These are phyloP conservation scores for Zygosaccharomyces bisporus DNA, from an alignment of 805 yeast genomes.

Conservation along the genomic window DNA sequence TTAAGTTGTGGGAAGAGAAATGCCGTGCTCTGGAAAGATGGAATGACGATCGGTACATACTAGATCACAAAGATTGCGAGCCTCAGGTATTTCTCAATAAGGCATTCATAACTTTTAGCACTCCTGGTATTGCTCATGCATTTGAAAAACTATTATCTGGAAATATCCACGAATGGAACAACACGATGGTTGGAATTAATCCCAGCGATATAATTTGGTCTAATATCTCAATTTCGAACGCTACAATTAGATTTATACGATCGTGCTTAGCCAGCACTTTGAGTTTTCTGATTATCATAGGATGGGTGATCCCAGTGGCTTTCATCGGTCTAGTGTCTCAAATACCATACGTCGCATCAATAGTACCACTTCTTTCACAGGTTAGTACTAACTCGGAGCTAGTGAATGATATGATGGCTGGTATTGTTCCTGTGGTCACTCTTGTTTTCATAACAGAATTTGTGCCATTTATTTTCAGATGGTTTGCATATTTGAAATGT, in stretches of 20 bases:
- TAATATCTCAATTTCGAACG: slow-evolving; percentile 45
- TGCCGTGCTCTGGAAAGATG: slow-evolving; percentile 9
- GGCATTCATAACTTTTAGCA: slow-evolving; percentile 60
- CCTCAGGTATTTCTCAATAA: slow-evolving; percentile 33
- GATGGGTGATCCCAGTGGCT: slow-evolving; percentile 84
- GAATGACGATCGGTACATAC: slow-evolving; percentile 6
- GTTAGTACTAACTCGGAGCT: slow-evolving; percentile 51
- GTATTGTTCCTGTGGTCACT: slow-evolving; percentile 63
- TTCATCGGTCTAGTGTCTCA: slow-evolving; percentile 74
- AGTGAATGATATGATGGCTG: slow-evolving; percentile 51
- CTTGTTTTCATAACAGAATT: slow-evolving; percentile 59
- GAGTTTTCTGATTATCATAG: slow-evolving; percentile 48
- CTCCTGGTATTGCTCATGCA: slow-evolving; percentile 54
- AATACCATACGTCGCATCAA: slow-evolving; percentile 56
- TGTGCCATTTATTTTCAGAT: slow-evolving; percentile 56
- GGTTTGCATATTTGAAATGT: slow-evolving; percentile 53
- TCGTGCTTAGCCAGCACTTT: slow-evolving; percentile 43
- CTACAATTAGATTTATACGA: slow-evolving; percentile 39
- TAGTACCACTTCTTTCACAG: slow-evolving; percentile 60
- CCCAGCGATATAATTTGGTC: slow-evolving; percentile 72
- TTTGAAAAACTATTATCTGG: slow-evolving; percentile 56
- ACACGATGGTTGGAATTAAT: slow-evolving; percentile 49
- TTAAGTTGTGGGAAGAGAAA: slow-evolving; percentile 8
- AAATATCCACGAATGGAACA: slow-evolving; percentile 42
- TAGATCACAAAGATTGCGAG: slow-evolving; percentile 4